Percentiles rank a stretch among this genome's conserved stretches.
phyloP scores from a whole-genome alignment of 331 rosid genomes.

The Spiraea crenata region DNA sequence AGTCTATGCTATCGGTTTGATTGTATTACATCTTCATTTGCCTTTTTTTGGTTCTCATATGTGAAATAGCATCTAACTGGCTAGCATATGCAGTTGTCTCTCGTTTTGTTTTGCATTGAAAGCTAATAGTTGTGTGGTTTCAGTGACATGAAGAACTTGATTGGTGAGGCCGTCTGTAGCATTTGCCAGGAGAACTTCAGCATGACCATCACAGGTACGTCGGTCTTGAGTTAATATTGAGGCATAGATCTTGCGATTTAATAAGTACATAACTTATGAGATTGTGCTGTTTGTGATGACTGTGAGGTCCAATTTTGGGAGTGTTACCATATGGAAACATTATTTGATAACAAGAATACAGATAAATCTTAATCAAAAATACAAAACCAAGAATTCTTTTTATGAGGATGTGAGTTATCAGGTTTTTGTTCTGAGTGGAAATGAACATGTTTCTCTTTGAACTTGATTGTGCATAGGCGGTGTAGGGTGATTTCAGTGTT shows the following conservation, averaged over 20 bases:
- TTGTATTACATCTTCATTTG: not conserved
- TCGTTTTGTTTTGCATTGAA: not conserved
- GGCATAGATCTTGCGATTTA: not conserved
- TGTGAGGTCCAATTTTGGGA: not conserved
- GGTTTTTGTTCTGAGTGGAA: not conserved
- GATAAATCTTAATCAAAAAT: not conserved
- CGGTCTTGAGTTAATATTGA: not conserved
- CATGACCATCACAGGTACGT: slow-evolving; percentile 70
- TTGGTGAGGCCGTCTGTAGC: slow-evolving; percentile 82
- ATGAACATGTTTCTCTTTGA: not conserved
- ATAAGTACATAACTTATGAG: not conserved
- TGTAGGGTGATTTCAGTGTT: not conserved
- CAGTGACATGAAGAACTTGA: slow-evolving; percentile 92
- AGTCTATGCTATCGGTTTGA: no score
- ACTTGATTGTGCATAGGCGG: not conserved
- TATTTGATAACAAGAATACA: not conserved
- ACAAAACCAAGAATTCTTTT: not conserved
- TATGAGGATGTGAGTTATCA: not conserved
- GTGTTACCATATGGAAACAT: not conserved
- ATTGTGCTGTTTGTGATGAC: not conserved
- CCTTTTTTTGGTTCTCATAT: not conserved
- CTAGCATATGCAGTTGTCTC: not conserved
- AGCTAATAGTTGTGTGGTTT: slow-evolving; percentile 28
- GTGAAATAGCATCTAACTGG: not conserved
- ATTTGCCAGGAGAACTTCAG: slow-evolving; percentile 90